Evolutionary conservation across 129 eudicot species (phyloP), one percentile per base, ranked within the genome.

Genomic region (Gnaphalium uliginosum): DNA sequence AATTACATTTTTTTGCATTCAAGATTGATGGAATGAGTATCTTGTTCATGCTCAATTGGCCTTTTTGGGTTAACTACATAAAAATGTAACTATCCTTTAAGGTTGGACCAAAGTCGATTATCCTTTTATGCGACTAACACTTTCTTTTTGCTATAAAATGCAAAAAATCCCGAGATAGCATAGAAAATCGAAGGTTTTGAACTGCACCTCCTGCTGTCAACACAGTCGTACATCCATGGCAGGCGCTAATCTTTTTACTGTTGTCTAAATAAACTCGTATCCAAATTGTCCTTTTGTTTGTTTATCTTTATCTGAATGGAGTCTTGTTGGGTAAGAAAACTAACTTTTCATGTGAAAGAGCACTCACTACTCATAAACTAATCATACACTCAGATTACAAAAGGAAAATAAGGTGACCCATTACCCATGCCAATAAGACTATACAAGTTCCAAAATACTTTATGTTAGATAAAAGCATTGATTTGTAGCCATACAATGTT

Each of bases 301-400:
- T 51, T 66, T 53, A 66, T 66, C 54, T 46, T 61, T 71, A 63
- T 71, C 54, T 71, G 26, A 27, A 79, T 48, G 68, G 54, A 79
- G 68, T 15, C 83, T 72, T 79, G 73, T 72, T 72, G 74, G 78
- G 83, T 79, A 79, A 79, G 78, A 79, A 64, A 54, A 72, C 37
- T 18, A 50, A 33, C 46, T 79, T 72, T 71, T 72, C 35, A 66
- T 79, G 64, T 66, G 62, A 66, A 73, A 66, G 75, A 30, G 69
- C 83, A 72, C 70, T 68, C 59, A 25, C 72, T 78, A 71, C 78
- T 72, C 73, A 64, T 72, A 72, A 66, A 74, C 60, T 79, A 79
- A 79, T 79, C 48, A 79, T 53, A 65, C 75, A 66, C 51, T 32
- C 74, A 72, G 67, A 72, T 65, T 50, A 35, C 56, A 58, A 71